phyloP scores from a whole-genome alignment of 2,329 filamentous ascomycete species.

The Neonectria magnoliae region DNA sequence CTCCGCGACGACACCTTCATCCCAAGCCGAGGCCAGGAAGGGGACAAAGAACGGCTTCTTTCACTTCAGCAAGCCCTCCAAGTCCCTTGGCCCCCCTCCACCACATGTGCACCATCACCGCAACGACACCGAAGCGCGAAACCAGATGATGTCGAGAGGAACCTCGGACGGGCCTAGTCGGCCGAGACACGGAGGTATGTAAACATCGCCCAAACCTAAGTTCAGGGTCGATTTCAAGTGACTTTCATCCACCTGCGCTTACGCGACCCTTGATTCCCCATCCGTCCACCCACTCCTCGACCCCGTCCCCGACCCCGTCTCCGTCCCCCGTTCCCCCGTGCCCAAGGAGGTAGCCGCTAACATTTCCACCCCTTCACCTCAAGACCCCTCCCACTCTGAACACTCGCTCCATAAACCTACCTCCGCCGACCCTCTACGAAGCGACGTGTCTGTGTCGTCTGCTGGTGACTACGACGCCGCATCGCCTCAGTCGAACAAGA shows the following conservation, averaged over 20 bases:
- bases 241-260: constrained; percentile 30
- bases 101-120: constrained; percentile 34
- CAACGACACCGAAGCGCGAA: constrained; percentile 50
- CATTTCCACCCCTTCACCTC: constrained; percentile 28
- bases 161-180: constrained; percentile 43
- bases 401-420: constrained; percentile 52
- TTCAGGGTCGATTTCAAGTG: constrained; percentile 24
- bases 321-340: background rate
- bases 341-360: constrained; percentile 31
- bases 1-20: constrained; percentile 23
- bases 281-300: constrained; percentile 1
- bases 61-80: constrained; percentile 60
- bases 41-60: constrained; percentile 62
- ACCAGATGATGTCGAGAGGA: constrained; percentile 52
- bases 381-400: constrained; percentile 43
- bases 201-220: constrained; percentile 28
- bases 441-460: constrained; percentile 63
- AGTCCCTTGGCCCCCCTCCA: constrained; percentile 50
- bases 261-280: constrained; percentile 14
- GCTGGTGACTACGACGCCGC: constrained; percentile 57
- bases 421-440: constrained; percentile 57
- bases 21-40: constrained; percentile 53
- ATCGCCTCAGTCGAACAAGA: constrained; percentile 51
- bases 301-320: constrained; percentile 1
- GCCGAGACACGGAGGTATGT: constrained; percentile 49